These are phyloP conservation scores for Ustilago crameri DNA, from an alignment of 1,284 basidiomycete genomes.

Conservation along the genomic window DNA sequence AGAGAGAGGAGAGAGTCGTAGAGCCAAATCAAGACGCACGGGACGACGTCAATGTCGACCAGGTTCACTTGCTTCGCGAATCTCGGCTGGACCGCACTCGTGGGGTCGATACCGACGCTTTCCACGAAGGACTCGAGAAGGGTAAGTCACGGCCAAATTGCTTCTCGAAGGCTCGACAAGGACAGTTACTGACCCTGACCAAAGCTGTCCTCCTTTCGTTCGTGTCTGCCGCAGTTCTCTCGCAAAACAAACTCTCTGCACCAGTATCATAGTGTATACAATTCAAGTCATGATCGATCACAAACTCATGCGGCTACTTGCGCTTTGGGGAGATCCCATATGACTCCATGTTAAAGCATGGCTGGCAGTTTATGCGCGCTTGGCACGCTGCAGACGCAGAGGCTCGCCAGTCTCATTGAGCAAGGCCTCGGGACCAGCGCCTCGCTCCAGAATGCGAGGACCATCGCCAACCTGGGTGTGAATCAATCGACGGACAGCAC, in stretches of 20 bases:
- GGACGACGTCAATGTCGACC: constrained; percentile 8
- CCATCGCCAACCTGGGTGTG: constrained; percentile 68
- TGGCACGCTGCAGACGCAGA: constrained; percentile 58
- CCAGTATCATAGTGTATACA: constrained; percentile 17
- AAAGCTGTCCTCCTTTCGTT: neutral
- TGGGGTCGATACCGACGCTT: constrained; percentile 59
- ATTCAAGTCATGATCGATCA: neutral
- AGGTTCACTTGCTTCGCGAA: constrained; percentile 14
- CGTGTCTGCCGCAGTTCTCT: constrained; percentile 17
- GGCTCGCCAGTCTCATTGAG: constrained; percentile 59
- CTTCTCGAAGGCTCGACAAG: no score
- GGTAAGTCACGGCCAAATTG: constrained; percentile 21
- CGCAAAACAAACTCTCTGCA: constrained; percentile 47
- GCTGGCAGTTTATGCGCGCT: constrained; percentile 33
- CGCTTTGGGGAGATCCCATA: neutral
- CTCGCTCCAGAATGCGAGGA: constrained; percentile 61
- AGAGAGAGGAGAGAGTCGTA: constrained; percentile 46
- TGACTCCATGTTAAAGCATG: neutral
- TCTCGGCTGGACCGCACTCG: constrained; percentile 25
- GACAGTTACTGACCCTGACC: neutral
- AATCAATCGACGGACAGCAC: constrained; percentile 63
- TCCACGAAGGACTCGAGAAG: constrained; percentile 52
- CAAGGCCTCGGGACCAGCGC: constrained; percentile 47
- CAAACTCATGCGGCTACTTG: no score
- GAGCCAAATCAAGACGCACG: constrained; percentile 21